Base-by-base conservation (phyloP, 305 asterid genomes). In the Salvia sclarea region DNA sequence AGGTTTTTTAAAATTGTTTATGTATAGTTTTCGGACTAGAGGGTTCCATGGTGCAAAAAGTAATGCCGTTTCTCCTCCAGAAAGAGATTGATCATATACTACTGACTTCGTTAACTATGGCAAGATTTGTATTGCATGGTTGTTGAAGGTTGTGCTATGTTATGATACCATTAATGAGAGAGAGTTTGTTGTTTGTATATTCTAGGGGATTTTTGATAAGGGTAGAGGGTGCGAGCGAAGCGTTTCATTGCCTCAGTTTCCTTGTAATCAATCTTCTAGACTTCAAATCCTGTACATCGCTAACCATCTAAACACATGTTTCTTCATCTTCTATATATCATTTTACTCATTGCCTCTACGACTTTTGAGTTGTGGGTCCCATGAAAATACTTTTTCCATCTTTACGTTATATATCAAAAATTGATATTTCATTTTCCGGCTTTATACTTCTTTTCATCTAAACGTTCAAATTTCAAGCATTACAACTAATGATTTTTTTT, bases 31-130 rank as follows among this genome's bases (percentile, higher is more conserved):
- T 24, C 12, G 4, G 44, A 38, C 16, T 73, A 61, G 68, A 22
- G 70, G 45, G 53, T 40, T 61, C 64, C 21, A 8, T 56, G 75
- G 73, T 55, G 62, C 64, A 14, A 52, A 52, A 22, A 44, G 69
- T 58, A 28, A 24, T 28, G 55, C 13, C 8, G 50, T 22, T 24
- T 59, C 64, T 38, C 57, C 49, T 58, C 61, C 21, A 58, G 60
- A 41, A 60, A 33, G 73, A 44, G 78, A 61, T 44, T 59, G 43
- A 35, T 68, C 47, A 9, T 56, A 25, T 25, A 25, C 2, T 38
- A 25, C 67, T 53, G 58, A 41, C 53, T 13, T 33, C 18, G 53
- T 64, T 30, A 50, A 60, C 48, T 48, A 28, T 64, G 65, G 14
- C 25, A 9, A 21, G 21, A 28, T 47, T 69, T 37, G 11, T 24